Evolutionary conservation across 2,329 filamentous ascomycete species (phyloP).

Genomic region (Penicillium crustosum): DNA sequence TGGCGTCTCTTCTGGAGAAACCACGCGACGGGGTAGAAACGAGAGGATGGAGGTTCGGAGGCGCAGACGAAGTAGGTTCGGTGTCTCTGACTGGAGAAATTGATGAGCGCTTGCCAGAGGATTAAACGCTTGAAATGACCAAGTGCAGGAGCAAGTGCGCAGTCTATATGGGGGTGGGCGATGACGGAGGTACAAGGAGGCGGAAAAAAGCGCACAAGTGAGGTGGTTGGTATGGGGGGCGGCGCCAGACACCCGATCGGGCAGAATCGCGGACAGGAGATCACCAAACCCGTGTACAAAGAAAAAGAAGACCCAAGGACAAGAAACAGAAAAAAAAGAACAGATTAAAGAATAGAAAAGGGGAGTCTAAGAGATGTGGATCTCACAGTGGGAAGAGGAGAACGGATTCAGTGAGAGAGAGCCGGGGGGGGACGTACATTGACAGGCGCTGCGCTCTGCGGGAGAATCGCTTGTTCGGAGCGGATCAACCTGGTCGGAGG

Average conservation of each 20-base stretch:
- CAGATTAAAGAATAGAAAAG: slow-evolving; percentile 10
- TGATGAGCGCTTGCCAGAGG: slow-evolving; percentile 14
- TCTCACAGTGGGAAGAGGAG: slow-evolving; percentile 29
- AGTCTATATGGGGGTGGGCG: slow-evolving; percentile 20
- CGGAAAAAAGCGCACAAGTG: slow-evolving; percentile 26
- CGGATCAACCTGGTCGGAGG: slow-evolving; percentile 35
- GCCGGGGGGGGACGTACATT: slow-evolving; percentile 22
- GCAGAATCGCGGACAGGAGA: slow-evolving; percentile 17
- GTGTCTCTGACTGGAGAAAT: slow-evolving; percentile 6
- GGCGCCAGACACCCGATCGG: slow-evolving; percentile 26
- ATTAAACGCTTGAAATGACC: slow-evolving; percentile 1
- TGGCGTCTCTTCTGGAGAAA: slow-evolving; percentile 13
- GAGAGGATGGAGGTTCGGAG: slow-evolving; percentile 15
- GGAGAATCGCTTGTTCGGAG: slow-evolving; percentile 42
- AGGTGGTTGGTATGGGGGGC: slow-evolving; percentile 21
- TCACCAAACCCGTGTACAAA: slow-evolving; percentile 16
- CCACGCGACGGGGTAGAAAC: slow-evolving; percentile 22
- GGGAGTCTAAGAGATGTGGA: slow-evolving; percentile 27
- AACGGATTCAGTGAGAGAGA: slow-evolving; percentile 18
- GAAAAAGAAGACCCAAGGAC: slow-evolving; percentile 14
- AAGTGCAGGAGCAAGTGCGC: slow-evolving; percentile 10
- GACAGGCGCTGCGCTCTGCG: slow-evolving; percentile 25
- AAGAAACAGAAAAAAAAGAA: slow-evolving; percentile 6
- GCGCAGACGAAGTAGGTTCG: slow-evolving; percentile 14
- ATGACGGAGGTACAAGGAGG: slow-evolving; percentile 28